phyloP scores from a whole-genome alignment of 2,329 filamentous ascomycete species.

The Scorias spongiosa region DNA sequence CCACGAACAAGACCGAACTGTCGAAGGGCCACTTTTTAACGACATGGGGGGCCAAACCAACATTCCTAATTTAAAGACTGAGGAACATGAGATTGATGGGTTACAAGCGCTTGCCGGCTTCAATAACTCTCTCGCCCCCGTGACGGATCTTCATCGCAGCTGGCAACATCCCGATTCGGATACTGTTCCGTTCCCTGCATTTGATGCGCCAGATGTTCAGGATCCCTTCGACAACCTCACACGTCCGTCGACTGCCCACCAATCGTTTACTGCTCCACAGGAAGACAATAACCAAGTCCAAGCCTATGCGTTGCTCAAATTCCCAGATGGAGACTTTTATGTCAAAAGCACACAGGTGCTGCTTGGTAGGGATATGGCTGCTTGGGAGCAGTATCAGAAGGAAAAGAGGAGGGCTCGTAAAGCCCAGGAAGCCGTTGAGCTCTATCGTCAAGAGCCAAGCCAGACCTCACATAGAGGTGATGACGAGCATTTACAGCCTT shows the following conservation, averaged over 20 bases:
- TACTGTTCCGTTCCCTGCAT: not conserved
- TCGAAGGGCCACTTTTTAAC: not conserved
- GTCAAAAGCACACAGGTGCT: constrained; percentile 62
- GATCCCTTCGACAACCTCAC: not conserved
- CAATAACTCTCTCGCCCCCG: not conserved
- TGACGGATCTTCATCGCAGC: not conserved
- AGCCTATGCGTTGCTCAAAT: constrained; percentile 52
- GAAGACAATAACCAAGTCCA: constrained; percentile 21
- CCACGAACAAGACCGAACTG: not conserved
- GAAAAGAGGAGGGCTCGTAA: constrained; percentile 15
- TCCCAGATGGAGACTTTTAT: constrained; percentile 62
- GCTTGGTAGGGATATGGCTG: constrained; percentile 46
- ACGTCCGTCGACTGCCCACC: not conserved
- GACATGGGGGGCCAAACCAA: not conserved
- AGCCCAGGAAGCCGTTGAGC: constrained; percentile 9
- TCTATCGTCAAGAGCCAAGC: constrained; percentile 15
- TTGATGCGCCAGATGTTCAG: not conserved
- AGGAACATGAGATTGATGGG: not conserved
- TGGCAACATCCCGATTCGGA: not conserved
- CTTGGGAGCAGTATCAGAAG: constrained; percentile 23
- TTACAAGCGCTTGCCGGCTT: not conserved
- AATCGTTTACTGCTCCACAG: not conserved
- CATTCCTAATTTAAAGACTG: not conserved
- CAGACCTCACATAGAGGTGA: constrained; percentile 13
- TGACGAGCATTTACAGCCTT: constrained; percentile 5